Conservation (phyloP, 768 basidiomycete species). For the Podaxis rugospora region DNA sequence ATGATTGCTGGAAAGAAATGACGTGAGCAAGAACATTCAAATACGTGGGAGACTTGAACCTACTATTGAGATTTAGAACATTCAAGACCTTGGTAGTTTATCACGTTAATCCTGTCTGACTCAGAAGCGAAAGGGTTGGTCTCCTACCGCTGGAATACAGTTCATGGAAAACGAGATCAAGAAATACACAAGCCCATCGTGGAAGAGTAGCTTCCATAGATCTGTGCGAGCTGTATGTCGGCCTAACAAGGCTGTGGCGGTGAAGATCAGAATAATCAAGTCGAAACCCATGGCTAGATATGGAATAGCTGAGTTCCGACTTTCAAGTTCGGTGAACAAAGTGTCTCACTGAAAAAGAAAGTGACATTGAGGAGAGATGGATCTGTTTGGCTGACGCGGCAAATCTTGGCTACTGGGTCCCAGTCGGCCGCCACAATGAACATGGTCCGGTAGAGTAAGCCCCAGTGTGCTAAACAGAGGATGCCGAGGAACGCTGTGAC, state of each 20-base stretch:
- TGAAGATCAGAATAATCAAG: conserved; percentile 53
- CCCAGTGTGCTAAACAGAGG: conserved; percentile 62
- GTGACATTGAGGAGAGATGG: conserved; percentile 56
- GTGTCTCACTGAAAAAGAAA: conserved; percentile 68
- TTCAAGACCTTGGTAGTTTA: conserved; percentile 39
- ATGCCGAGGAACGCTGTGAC: conserved; percentile 47
- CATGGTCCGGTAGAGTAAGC: conserved; percentile 64
- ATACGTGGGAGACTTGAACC: conserved; percentile 18
- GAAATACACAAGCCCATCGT: conserved; percentile 72
- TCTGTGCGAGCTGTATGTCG: conserved; percentile 51
- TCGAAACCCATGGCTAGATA: conserved; percentile 67
- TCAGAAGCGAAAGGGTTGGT: background rate
- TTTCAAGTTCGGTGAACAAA: background rate
- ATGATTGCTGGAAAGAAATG: conserved; percentile 39
- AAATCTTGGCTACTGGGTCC: conserved; percentile 34
- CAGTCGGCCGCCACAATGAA: conserved; percentile 58
- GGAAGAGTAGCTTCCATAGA: conserved; percentile 67
- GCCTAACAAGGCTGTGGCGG: conserved; percentile 46
- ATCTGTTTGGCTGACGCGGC: conserved; percentile 49
- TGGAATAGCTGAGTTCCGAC: background rate
- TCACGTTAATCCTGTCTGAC: background rate
- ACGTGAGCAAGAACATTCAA: conserved; percentile 4
- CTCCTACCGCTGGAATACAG: conserved; percentile 58
- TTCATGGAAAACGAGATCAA: conserved; percentile 62
- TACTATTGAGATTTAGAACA: conserved; percentile 56